Evolutionary conservation across 2,329 filamentous ascomycete species (phyloP).

Genomic region (Cercospora sojina): DNA sequence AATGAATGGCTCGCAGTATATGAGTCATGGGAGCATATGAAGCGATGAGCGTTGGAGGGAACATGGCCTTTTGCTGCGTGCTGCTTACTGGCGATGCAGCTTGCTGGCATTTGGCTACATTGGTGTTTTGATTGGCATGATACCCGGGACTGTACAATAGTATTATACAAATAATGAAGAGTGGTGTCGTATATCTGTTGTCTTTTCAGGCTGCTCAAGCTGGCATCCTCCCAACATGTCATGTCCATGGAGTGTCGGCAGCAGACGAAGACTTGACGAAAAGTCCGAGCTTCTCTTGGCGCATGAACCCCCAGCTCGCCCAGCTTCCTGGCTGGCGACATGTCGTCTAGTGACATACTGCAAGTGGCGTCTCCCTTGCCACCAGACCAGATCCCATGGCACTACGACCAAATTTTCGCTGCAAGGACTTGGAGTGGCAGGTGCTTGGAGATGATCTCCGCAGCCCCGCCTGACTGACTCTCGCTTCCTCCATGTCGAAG

Average conservation of each 20-base stretch:
- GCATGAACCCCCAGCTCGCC: not conserved
- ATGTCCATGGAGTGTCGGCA: too few species aligned
- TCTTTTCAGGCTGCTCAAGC: not conserved
- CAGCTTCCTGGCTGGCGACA: not conserved
- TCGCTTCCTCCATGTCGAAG: not conserved
- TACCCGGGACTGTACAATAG: conserved; percentile 2
- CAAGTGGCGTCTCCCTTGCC: not conserved
- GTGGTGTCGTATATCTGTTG: not conserved
- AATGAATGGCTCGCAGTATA: conserved; percentile 3
- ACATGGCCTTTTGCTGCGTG: not conserved
- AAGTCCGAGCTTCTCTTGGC: not conserved
- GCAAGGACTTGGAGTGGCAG: not conserved
- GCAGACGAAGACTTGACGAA: not conserved
- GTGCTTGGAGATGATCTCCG: not conserved
- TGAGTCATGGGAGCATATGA: conserved; percentile 1
- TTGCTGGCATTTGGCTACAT: not conserved
- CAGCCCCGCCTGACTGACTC: not conserved
- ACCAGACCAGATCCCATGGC: not conserved
- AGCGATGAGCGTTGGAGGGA: not conserved
- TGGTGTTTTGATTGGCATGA: not conserved
- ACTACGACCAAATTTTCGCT: not conserved
- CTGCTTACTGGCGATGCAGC: not conserved
- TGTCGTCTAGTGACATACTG: not conserved
- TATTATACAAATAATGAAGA: conserved; percentile 2
- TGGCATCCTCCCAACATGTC: not conserved